Conservation (phyloP, 2,329 filamentous ascomycete genomes). For the Penicillium sp. region DNA sequence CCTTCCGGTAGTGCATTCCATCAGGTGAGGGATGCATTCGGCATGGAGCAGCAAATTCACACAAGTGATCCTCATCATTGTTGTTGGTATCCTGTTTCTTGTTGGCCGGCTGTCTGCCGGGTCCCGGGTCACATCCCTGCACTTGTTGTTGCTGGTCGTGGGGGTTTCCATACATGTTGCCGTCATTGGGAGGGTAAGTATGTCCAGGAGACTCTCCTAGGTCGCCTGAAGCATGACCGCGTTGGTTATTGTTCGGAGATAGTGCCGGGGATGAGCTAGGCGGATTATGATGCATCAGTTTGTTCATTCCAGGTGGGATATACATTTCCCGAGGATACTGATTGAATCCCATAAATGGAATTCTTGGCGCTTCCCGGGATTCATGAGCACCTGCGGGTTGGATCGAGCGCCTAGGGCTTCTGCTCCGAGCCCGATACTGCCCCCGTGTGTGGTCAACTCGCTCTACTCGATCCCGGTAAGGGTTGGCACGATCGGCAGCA, state of each 20-base stretch:
- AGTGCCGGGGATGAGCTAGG: background rate
- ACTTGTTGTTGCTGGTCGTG: background rate
- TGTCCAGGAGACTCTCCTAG: background rate
- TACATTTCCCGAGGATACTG: background rate
- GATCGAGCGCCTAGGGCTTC: background rate
- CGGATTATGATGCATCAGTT: background rate
- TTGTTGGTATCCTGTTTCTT: background rate
- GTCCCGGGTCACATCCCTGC: background rate
- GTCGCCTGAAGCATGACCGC: background rate
- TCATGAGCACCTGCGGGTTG: background rate
- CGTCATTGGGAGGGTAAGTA: background rate
- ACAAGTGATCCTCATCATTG: background rate
- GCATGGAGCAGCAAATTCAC: conserved; percentile 17
- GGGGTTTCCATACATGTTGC: background rate
- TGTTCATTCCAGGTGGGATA: background rate
- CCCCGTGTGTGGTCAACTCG: too few relatives aligned
- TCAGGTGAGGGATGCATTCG: conserved; percentile 21
- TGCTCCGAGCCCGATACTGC: background rate
- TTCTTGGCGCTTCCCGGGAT: background rate
- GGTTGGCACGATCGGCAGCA: background rate
- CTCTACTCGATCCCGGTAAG: background rate
- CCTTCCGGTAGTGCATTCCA: conserved; percentile 61
- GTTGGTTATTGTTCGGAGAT: background rate
- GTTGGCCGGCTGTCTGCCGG: too few relatives aligned
- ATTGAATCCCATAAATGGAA: background rate